Evolutionary conservation across 164 flowering plant species (phyloP).

Genomic region (Macadamia integrifolia): DNA sequence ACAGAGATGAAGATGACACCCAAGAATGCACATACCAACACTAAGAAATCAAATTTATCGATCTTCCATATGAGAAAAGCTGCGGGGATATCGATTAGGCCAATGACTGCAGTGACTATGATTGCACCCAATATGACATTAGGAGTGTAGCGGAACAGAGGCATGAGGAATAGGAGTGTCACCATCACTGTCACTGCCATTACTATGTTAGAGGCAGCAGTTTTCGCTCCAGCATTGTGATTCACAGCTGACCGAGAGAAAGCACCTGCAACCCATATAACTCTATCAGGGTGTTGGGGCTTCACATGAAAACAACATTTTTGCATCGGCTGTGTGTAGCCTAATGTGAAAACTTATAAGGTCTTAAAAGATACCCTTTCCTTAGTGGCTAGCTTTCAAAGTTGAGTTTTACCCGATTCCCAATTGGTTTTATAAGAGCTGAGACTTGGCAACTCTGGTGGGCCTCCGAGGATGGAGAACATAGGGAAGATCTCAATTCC

Average conservation of each 20-base stretch:
- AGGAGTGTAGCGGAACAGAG: slow-evolving; percentile 86
- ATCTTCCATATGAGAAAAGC: slow-evolving; percentile 69
- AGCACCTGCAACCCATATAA: slow-evolving; percentile 44
- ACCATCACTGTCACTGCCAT: slow-evolving; percentile 88
- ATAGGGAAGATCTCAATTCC: too few species aligned
- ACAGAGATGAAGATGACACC: slow-evolving; percentile 85
- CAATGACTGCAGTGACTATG: slow-evolving; percentile 78
- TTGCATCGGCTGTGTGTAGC: too few species aligned
- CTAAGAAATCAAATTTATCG: slow-evolving; percentile 75
- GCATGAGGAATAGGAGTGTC: slow-evolving; percentile 86
- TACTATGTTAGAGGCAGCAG: slow-evolving; percentile 79
- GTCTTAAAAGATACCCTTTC: too few species aligned
- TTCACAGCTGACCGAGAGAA: slow-evolving; percentile 93
- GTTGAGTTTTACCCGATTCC: too few species aligned
- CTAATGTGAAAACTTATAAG: too few species aligned
- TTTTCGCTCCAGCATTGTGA: slow-evolving; percentile 86
- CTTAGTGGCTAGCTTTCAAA: too few species aligned
- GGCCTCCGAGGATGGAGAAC: too few species aligned
- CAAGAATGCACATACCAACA: slow-evolving; percentile 67
- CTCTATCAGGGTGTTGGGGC: too few species aligned
- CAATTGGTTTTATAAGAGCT: too few species aligned
- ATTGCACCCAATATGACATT: slow-evolving; percentile 78
- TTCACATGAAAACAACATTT: too few species aligned
- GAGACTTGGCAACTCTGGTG: too few species aligned
- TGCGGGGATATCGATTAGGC: slow-evolving; percentile 78